Percentiles rank a stretch among this genome's conserved stretches.
phyloP scores from a whole-genome alignment of 148 eudicot species.

The Pharnaceum exiguum region DNA sequence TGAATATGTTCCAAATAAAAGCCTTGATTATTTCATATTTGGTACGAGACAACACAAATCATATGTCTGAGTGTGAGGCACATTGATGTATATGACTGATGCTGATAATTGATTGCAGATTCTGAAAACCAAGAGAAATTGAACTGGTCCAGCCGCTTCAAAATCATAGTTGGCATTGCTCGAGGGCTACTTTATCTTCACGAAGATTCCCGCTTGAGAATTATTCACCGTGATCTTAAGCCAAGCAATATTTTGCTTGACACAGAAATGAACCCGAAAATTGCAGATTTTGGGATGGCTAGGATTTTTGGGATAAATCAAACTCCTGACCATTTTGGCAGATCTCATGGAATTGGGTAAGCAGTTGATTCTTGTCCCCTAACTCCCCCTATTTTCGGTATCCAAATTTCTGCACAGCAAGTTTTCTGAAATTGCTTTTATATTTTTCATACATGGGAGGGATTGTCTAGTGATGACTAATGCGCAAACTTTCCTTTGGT shows the following conservation, averaged over 20 bases:
- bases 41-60: too few relatives aligned
- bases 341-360: not conserved
- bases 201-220: not conserved
- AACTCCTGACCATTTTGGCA: not conserved
- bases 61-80: too few relatives aligned
- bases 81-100: too few relatives aligned
- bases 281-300: not conserved
- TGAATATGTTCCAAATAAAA: too few relatives aligned
- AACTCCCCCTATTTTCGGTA: too few relatives aligned
- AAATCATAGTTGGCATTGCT: not conserved
- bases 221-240: too few relatives aligned
- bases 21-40: too few relatives aligned
- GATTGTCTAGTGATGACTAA: too few relatives aligned
- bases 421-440: too few relatives aligned
- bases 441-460: too few relatives aligned
- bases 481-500: not conserved
- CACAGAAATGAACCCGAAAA: not conserved
- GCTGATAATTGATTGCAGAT: too few relatives aligned
- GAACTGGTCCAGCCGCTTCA: not conserved
- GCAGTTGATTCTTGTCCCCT: not conserved
- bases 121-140: not conserved
- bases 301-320: not conserved
- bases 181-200: not conserved
- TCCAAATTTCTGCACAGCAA: too few relatives aligned
- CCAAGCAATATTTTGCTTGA: not conserved